Base-by-base conservation (phyloP, 140 eudicot genomes). In the Oenanthe javanica region DNA sequence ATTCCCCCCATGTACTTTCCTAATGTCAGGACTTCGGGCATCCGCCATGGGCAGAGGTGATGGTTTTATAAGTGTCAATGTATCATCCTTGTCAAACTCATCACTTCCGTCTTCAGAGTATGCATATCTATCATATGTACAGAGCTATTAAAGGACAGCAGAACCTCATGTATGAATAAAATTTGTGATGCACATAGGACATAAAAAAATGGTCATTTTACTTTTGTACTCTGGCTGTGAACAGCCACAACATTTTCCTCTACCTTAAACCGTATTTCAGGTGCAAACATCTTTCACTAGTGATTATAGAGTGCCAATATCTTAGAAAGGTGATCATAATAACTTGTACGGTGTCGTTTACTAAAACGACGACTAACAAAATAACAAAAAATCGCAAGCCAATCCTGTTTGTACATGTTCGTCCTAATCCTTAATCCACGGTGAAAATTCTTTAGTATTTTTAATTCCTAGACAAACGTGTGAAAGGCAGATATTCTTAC, bases 11-110 rank as follows among this genome's bases (percentile, higher is more conserved):
- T 79, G 85, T 80, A 79, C 54, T 40, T 89, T 83, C 80, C 79
- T 77, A 25, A 78, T 64, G 70, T 87, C 92, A 4, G 72, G 75
- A 81, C 83, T 87, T 47, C 87, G 80, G 9, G 81, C 80, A 71
- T 96, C 98, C 78, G 82, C 87, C 61, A 95, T 72, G 7, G 89
- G 84, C 71, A 88, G 84, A 67, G 89, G 89, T 59, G 98, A 89
- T 15, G 99, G 99, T 79, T 89, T 96, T 73, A 96, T 96, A 75
- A 93, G 98, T 5, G 89, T 91, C 80, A 96, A 77, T 12, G 90
- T 88, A 82, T 91, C 96, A 16, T 93, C 98, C 80, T 89, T 93
- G 88, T 96, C 98, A 85, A 96, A 96, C 80, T 96, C 99, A 72
- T 93, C 96, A 81, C 87, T 89, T 81, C 80, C 89, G 66, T 93